Base-by-base conservation (phyloP, 371 early-diverging fungal species). In the Mortierella sp. region DNA sequence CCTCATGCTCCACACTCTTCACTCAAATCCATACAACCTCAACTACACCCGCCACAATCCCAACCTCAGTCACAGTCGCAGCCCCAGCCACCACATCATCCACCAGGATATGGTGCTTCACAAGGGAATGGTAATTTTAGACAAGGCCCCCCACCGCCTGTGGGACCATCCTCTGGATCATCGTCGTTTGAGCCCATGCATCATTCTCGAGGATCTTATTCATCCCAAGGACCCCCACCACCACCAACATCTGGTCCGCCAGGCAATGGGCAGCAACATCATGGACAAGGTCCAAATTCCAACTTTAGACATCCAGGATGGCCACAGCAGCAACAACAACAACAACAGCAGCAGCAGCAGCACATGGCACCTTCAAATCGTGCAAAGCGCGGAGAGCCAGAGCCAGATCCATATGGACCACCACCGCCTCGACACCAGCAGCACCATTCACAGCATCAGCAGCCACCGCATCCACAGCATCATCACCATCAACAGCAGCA, bases 191-290 rank as follows among this genome's bases (percentile, higher is more conserved):
- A 70, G 22, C 20, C 63, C 3, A 52, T 40, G 49, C 70, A 70
- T 54, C 64, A 37, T 30, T 62, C 62, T 24, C 61, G 70, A 10
- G 58, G 57, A 30, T 63, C 70, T 1, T 70, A 70, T 55, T 63
- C 70, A 1, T 62, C 57, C 1, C 64, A 62, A 40, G 70, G 70
- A 0, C 63, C 55, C 5, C 64, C 70, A 51, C 45, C 66, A 24
- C 54, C 54, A 26, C 54, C 22, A 9, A 43, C 14, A 14, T 43
- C 43, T 43, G 43, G 43, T n/a, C 54, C 54, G 6, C 54, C 22
- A 18, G 22, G 54, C 14, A 26, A 26, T 54, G 54, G 54, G 26
- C 66, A 55, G 37, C 68, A 59, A 35, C 62, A 61, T 24, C 69
- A 68, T n/a, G n/a, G n/a, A 39, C 51, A 3, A 28, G 54, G 37